phyloP scores from a whole-genome alignment of 2,329 filamentous ascomycete species.

The Verruconis gallopava region DNA sequence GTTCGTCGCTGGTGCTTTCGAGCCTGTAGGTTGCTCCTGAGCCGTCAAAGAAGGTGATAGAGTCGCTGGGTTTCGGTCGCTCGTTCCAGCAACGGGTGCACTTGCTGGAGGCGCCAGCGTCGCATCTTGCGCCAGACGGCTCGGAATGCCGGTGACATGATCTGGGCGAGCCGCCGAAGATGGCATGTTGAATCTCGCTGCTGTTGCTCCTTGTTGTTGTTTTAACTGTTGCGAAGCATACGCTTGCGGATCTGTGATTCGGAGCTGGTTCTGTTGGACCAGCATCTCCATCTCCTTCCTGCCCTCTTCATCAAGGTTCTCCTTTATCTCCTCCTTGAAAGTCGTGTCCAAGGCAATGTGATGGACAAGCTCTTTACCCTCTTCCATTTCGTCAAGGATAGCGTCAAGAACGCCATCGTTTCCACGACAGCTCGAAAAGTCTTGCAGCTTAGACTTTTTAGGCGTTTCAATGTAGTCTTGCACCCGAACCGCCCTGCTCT shows the following conservation, averaged over 20 bases:
- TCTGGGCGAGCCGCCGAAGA: too few relatives aligned
- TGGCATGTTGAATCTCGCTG: too few relatives aligned
- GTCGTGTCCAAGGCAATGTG: neutral
- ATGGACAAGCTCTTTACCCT: neutral
- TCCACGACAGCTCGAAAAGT: neutral
- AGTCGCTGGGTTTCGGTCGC: too few relatives aligned
- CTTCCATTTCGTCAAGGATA: constrained; percentile 2
- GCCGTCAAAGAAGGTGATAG: too few relatives aligned
- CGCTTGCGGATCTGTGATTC: neutral
- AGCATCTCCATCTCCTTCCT: neutral
- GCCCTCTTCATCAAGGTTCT: constrained; percentile 1
- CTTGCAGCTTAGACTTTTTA: neutral
- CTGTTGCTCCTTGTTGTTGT: too few relatives aligned
- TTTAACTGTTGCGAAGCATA: too few relatives aligned
- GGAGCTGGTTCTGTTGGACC: neutral
- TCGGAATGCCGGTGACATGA: too few relatives aligned
- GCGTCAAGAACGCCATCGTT: constrained; percentile 5
- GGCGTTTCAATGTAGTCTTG: constrained; percentile 2
- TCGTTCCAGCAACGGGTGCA: too few relatives aligned
- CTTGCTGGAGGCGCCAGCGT: too few relatives aligned
- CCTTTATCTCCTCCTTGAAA: constrained; percentile 4
- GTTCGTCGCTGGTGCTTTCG: too few relatives aligned
- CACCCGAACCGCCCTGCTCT: neutral
- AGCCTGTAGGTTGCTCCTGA: too few relatives aligned
- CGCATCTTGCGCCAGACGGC: too few relatives aligned